Evolutionary conservation across 192 early-diverging fungal genomes (phyloP).

Genomic region (Podila verticillata): DNA sequence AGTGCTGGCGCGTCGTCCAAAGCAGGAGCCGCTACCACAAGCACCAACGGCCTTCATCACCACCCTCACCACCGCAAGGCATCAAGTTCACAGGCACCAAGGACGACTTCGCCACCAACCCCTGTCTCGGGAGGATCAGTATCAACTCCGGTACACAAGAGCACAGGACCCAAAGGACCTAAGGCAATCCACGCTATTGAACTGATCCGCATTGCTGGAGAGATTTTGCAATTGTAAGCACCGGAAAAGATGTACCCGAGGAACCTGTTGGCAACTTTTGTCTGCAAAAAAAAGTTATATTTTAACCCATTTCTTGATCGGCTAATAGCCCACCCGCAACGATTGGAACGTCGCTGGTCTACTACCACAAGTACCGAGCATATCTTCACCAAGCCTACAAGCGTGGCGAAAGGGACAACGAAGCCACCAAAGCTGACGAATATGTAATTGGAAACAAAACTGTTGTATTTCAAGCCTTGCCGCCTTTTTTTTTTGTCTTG

Average conservation of each 20-base stretch:
- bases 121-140: constrained; percentile 18
- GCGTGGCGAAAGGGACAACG: constrained; percentile 42
- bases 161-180: constrained; percentile 11
- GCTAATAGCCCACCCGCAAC: constrained; percentile 55
- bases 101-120: constrained; percentile 44
- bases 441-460: constrained; percentile 21
- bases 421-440: constrained; percentile 49
- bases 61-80: constrained; percentile 19
- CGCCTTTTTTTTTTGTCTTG: neutral
- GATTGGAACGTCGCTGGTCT: constrained; percentile 58
- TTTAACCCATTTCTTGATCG: no score
- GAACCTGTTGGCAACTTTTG: neutral
- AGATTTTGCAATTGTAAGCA: constrained; percentile 50
- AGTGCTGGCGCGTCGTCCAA: neutral
- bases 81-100: constrained; percentile 4
- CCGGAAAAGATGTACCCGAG: neutral
- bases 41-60: neutral
- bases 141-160: constrained; percentile 8
- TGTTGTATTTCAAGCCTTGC: neutral
- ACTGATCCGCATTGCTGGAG: constrained; percentile 42
- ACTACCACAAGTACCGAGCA: constrained; percentile 59
- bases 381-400: constrained; percentile 40
- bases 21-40: neutral
- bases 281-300: no score
- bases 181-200: constrained; percentile 50